A percentile compares a stretch with the other conserved stretches of the same genome.
Conservation (phyloP, 169 alveolate genomes). For the Eimeria sp. region DNA sequence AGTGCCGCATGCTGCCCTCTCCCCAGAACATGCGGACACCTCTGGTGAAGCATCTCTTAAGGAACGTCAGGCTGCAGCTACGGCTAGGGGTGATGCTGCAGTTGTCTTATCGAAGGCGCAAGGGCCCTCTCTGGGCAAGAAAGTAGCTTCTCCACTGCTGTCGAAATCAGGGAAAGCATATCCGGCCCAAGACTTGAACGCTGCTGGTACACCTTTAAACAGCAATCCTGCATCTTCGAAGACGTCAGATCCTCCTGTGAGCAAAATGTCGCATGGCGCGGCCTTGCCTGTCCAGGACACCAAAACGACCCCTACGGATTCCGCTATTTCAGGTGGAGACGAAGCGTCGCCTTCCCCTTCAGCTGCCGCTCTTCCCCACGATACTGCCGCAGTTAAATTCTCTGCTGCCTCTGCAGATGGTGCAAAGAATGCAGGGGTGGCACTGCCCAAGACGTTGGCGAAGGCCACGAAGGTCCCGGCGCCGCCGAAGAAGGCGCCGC, state of each 20-base stretch:
- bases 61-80: background rate
- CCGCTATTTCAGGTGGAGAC: background rate
- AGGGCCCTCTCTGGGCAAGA: background rate
- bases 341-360: background rate
- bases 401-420: background rate
- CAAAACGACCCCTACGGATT: background rate
- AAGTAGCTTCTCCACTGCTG: background rate
- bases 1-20: background rate
- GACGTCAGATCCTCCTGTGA: background rate
- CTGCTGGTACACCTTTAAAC: background rate
- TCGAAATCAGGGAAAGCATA: background rate
- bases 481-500: conserved; percentile 61
- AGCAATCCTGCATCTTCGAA: background rate
- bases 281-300: background rate
- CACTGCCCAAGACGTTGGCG: background rate
- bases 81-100: background rate
- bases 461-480: conserved; percentile 55
- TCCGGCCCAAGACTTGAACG: background rate
- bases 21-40: background rate
- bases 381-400: background rate
- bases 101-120: background rate
- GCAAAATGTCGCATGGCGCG: background rate
- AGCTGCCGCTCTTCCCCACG: background rate
- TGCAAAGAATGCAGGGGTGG: background rate
- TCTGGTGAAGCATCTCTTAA: background rate